Conservation (phyloP, 805 yeast genomes). For the Zygosaccharomyces bailii region DNA sequence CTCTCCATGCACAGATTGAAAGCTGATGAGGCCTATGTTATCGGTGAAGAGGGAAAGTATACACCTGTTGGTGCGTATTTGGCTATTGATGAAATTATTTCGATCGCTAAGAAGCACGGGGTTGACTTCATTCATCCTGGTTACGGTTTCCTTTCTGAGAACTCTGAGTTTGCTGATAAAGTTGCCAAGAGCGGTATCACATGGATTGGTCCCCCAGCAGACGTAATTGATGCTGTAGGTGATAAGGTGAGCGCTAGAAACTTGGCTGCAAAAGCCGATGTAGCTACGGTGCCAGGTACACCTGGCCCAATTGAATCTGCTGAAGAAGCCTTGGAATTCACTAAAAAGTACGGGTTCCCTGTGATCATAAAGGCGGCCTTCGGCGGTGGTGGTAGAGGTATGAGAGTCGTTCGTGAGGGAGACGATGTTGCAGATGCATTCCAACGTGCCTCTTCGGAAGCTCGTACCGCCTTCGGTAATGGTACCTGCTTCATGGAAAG, state of each 20-base stretch:
- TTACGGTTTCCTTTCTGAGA: constrained; percentile 86
- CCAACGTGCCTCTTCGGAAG: constrained; percentile 90
- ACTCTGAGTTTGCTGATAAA: constrained; percentile 88
- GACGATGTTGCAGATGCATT: constrained; percentile 91
- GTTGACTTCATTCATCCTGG: constrained; percentile 93
- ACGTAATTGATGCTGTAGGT: constrained; percentile 90
- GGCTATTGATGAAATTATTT: constrained; percentile 91
- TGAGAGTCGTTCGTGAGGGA: constrained; percentile 98
- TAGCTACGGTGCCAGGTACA: constrained; percentile 96
- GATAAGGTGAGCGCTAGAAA: constrained; percentile 94
- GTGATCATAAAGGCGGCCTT: constrained; percentile 98
- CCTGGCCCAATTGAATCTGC: constrained; percentile 89
- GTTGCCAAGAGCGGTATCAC: constrained; percentile 87
- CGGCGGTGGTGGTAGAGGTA: constrained; percentile 99
- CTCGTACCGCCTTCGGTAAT: constrained; percentile 92
- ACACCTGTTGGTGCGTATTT: constrained; percentile 95
- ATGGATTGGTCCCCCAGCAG: constrained; percentile 92
- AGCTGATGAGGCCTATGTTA: constrained; percentile 90
- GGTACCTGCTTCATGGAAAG: constrained; percentile 98
- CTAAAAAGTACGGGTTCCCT: constrained; percentile 82
- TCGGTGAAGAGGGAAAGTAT: constrained; percentile 83
- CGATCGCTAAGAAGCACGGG: constrained; percentile 70
- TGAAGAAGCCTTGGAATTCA: constrained; percentile 76
- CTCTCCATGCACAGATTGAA: constrained; percentile 91
- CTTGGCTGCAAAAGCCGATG: constrained; percentile 75